Percentiles rank a stretch among this genome's conserved stretches.
These are phyloP conservation scores for Canna indica DNA, from an alignment of 176 grass and related monocot genomes.

Conservation along the genomic window DNA sequence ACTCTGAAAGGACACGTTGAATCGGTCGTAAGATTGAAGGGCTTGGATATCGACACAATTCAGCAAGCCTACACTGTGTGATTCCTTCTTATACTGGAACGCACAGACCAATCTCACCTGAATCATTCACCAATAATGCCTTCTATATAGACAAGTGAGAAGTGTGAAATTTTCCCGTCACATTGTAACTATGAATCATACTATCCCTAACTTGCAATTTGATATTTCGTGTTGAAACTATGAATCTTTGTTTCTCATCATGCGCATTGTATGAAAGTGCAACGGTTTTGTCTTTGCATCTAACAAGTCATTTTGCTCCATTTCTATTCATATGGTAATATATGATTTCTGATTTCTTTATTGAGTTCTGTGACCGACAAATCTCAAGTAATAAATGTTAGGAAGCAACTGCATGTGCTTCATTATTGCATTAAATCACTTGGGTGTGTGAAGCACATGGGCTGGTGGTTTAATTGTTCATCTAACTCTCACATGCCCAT, in stretches of 20 bases:
- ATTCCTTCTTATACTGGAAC: neutral
- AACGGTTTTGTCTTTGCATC: neutral
- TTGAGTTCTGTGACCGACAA: neutral
- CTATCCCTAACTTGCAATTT: neutral
- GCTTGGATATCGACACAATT: constrained; percentile 65
- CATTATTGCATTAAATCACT: neutral
- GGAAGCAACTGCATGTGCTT: neutral
- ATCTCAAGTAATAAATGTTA: neutral
- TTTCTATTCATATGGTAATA: neutral
- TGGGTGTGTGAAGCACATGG: neutral
- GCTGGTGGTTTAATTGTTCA: neutral
- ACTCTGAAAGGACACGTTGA: constrained; percentile 73
- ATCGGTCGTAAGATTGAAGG: constrained; percentile 65
- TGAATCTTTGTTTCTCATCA: neutral
- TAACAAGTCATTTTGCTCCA: neutral
- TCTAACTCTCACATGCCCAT: neutral
- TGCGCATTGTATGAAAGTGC: neutral
- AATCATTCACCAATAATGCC: neutral
- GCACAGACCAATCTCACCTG: neutral
- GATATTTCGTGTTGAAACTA: neutral
- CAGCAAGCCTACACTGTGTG: constrained; percentile 67
- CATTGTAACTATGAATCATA: neutral
- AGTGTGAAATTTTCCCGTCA: neutral
- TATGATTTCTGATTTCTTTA: neutral
- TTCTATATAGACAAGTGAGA: neutral